Evolutionary conservation across 2,329 filamentous ascomycete species (phyloP), one percentile per base, ranked within the genome.

Genomic region (Zalaria obscura): DNA sequence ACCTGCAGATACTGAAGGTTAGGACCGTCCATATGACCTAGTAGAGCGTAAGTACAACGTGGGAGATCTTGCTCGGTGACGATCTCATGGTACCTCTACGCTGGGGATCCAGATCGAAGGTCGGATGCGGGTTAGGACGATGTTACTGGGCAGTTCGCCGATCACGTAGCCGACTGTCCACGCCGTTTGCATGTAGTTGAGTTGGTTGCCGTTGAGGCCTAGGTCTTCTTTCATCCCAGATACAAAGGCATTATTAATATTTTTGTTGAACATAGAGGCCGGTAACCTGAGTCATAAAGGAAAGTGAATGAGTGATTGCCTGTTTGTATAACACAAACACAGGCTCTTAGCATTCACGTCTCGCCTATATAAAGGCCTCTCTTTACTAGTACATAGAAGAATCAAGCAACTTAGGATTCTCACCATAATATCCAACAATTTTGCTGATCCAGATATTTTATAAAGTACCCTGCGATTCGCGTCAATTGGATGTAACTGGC

Each of bases 141-240:
- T 59, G 43, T 73, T 72, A 36, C 61, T 67, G 1, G 68, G 68
- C 8, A 72, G 62, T 42, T 71, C 59, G 3, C 67, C 68, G 38
- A 79, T 61, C 0, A 75, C 69, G 47, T 80, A 80, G 5, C 76
- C 76, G 0, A 73, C 65, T 0, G 72, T 77, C 64, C 75, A 80
- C 27, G 65, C 68, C 0, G 72, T 68, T 39, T 73, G 62, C 57
- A 71, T 68, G 40, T 68, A 69, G 40, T 76, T 75, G 28, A 76
- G 59, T 42, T 78, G 59, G 46, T 76, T 76, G 1, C 65, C 63
- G 36, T 69, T 66, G 18, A 76, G 55, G 2, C 58, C 52, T 0
- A 76, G 55, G 40, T 75, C 72, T 48, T 73, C 68, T 51, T 73
- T 66, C 52, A 58, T 57, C 40, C 54, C 55, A 9, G 52, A 55